Percentiles rank a stretch among this genome's conserved stretches.
Evolutionary conservation across 345 rosid species (phyloP).

Genomic region (Euphorbia pulcherrima): DNA sequence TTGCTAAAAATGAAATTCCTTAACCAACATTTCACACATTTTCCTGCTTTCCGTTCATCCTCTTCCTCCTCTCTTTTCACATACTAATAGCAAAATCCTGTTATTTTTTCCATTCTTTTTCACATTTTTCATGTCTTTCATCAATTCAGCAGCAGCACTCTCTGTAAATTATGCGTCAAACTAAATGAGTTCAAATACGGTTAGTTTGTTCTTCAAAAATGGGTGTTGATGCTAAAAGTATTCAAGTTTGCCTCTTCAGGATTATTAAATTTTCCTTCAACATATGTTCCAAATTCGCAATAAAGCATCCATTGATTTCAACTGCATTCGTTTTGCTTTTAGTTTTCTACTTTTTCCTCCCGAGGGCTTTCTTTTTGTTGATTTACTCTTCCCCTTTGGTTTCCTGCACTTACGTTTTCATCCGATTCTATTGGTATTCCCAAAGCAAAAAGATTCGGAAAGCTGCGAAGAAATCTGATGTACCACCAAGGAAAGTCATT

Average conservation of each 20-base stretch:
- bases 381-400: slow-evolving; percentile 49
- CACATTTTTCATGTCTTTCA: background rate
- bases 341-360: slow-evolving; percentile 45
- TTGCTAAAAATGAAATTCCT: slow-evolving; percentile 18
- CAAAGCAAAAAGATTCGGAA: slow-evolving; percentile 8
- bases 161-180: background rate
- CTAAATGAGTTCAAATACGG: background rate
- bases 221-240: slow-evolving; percentile 47
- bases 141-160: background rate
- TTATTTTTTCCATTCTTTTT: background rate
- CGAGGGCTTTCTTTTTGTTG: slow-evolving; percentile 50
- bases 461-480: slow-evolving; percentile 20
- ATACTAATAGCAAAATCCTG: slow-evolving; percentile 2
- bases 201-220: slow-evolving; percentile 22
- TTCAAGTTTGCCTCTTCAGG: slow-evolving; percentile 39
- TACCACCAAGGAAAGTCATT: background rate
- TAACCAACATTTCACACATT: background rate
- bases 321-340: slow-evolving; percentile 28
- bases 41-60: slow-evolving; percentile 3
- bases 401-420: slow-evolving; percentile 28
- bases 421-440: slow-evolving; percentile 25
- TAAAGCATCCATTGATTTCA: slow-evolving; percentile 47
- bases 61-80: background rate
- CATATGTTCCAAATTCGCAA: slow-evolving; percentile 26
- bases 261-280: slow-evolving; percentile 35